Evolutionary conservation across 2,329 filamentous ascomycete species (phyloP).

Genomic region (Cercospora canescens): DNA sequence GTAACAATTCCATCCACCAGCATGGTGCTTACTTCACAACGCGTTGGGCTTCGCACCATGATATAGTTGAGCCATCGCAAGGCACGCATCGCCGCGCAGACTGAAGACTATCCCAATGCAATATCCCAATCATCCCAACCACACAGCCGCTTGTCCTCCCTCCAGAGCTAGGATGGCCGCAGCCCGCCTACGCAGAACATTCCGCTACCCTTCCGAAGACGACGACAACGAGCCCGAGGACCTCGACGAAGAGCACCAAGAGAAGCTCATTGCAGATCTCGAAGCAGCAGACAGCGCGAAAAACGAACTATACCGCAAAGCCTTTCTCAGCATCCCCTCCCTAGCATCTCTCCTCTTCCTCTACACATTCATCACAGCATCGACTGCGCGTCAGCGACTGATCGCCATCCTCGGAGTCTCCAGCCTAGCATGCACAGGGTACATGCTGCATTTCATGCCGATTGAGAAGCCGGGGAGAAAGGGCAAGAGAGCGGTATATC

Average conservation of each 20-base stretch:
- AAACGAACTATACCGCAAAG: constrained; percentile 38
- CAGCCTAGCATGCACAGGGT: constrained; percentile 63
- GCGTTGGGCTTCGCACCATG: neutral
- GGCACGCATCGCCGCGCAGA: neutral
- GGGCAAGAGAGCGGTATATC: constrained; percentile 33
- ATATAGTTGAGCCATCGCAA: neutral
- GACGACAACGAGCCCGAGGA: constrained; percentile 56
- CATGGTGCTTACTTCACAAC: neutral
- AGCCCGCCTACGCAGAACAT: constrained; percentile 65
- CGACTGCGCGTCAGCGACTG: constrained; percentile 41
- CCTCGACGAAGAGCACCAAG: constrained; percentile 75
- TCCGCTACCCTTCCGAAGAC: constrained; percentile 69
- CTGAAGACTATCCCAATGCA: neutral
- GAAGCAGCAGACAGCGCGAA: constrained; percentile 51
- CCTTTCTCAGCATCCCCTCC: constrained; percentile 62
- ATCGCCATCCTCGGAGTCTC: constrained; percentile 60
- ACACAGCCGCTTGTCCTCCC: neutral
- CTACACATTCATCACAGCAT: constrained; percentile 43
- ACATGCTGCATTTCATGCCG: constrained; percentile 52
- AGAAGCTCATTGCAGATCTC: constrained; percentile 60
- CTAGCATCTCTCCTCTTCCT: constrained; percentile 59
- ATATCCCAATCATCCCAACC: neutral
- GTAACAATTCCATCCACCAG: neutral
- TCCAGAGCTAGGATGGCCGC: constrained; percentile 7
- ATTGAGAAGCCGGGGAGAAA: constrained; percentile 50